Evolutionary conservation across 371 early-diverging fungal species (phyloP), one percentile per base, ranked within the genome.

Genomic region (Rhizopus microsporus): DNA sequence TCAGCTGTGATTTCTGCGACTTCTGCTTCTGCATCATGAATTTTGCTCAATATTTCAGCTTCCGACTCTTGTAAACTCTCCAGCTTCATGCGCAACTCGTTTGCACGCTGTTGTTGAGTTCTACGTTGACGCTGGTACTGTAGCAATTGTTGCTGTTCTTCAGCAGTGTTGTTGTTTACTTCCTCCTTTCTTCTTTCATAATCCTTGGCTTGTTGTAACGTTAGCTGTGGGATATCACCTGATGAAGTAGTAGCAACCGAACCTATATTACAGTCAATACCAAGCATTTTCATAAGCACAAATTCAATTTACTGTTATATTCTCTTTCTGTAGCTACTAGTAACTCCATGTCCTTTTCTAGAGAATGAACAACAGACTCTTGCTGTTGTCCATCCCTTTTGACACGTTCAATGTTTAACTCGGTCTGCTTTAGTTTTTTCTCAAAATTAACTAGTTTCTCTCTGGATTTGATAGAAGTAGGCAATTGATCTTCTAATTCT

Each of bases 161-260:
- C 75, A 0, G 86, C 75, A 1, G 90, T 88, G 33, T 72, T 75
- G 16, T 80, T 58, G 34, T 82, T 86, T 29, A 90, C 88, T 67
- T 88, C 82, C 60, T 91, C 91, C 53, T 88, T 88, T 53, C 88
- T 86, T 35, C 16, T 55, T 35, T 84, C 80, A 62, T 89, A 89
- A 49, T 84, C 82, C 6, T 59, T 62, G 10, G 82, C 45, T 34
- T 82, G 82, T 5, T 68, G 72, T 10, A 73, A 43, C 10, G 72
- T 78, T 3, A 75, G 54, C 46, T 46, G 46, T 29, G 46, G 46
- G 29, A 23, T 42, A 13, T 34, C 30, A 12, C 40, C 37, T 34
- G 46, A 12, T 29, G 46, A 46, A 29, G n/a, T n/a, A 15, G 15
- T 15, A n/a, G 46, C 46, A 1, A 29, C 2, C 29, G 30, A 7